These are phyloP conservation scores for Chlorociboria aeruginascens DNA, from an alignment of 495 filamentous ascomycete species.

Conservation along the genomic window DNA sequence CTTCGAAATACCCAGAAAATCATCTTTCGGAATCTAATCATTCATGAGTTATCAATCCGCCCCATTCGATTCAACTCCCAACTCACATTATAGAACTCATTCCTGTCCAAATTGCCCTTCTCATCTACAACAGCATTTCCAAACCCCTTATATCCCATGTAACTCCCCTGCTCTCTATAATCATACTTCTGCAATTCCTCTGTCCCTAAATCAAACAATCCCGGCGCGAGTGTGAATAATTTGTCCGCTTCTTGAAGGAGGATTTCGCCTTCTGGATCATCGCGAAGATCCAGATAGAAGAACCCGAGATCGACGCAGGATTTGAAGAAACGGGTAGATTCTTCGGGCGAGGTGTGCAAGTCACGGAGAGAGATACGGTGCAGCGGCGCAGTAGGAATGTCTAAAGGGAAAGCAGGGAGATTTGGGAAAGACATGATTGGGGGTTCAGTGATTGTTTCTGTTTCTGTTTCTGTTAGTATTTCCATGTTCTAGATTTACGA, in stretches of 20 bases:
- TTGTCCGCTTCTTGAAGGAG: conserved; percentile 33
- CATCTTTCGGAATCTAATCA: conserved; percentile 35
- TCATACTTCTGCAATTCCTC: conserved; percentile 44
- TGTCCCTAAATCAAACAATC: conserved; percentile 35
- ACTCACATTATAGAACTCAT: conserved; percentile 53
- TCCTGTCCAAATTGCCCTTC: conserved; percentile 39
- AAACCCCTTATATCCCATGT: conserved; percentile 46
- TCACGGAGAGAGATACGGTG: conserved; percentile 40
- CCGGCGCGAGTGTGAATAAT: conserved; percentile 33
- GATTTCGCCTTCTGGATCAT: conserved; percentile 28
- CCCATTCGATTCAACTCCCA: background rate
- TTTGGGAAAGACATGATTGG: background rate
- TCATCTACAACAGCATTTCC: conserved; percentile 39
- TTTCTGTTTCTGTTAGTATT: background rate
- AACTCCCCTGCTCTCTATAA: conserved; percentile 24
- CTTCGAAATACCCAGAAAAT: conserved; percentile 33
- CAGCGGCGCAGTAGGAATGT: conserved; percentile 42
- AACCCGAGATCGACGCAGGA: conserved; percentile 46
- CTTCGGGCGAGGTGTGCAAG: conserved; percentile 28
- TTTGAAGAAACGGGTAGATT: conserved; percentile 32
- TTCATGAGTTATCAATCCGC: too few species aligned
- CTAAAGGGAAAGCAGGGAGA: conserved; percentile 29
- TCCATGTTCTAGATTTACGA: background rate
- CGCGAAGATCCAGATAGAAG: conserved; percentile 48
- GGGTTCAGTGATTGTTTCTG: background rate